phyloP scores from a whole-genome alignment of 73 alveolate genomes.

The Loxodes magnus region DNA sequence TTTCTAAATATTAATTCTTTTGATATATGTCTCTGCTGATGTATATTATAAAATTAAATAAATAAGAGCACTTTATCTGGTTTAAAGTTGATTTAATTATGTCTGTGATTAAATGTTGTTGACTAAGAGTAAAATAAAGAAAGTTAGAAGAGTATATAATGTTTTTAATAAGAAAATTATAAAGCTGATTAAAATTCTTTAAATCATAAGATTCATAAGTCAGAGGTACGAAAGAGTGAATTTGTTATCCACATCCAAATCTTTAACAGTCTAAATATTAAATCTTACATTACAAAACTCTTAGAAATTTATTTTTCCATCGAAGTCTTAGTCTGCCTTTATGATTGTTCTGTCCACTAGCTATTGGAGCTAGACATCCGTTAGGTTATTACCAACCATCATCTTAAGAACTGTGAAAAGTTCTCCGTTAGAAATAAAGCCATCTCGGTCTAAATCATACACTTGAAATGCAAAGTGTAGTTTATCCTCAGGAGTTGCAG shows the following conservation, averaged over 20 bases:
- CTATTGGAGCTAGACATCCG: constrained; percentile 87
- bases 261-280: constrained; percentile 87
- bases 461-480: constrained; percentile 83
- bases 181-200: too few relatives aligned
- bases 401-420: constrained; percentile 83
- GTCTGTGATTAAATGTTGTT: too few relatives aligned
- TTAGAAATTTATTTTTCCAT: constrained; percentile 85
- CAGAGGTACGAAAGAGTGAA: too few relatives aligned
- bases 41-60: too few relatives aligned
- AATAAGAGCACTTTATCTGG: too few relatives aligned
- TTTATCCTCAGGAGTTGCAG: constrained; percentile 80
- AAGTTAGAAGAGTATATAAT: too few relatives aligned
- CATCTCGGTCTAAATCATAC: constrained; percentile 89
- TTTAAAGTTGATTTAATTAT: too few relatives aligned
- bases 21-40: too few relatives aligned
- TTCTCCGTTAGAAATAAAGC: constrained; percentile 93
- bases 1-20: too few relatives aligned
- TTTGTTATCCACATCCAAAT: constrained; percentile 73
- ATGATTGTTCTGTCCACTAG: constrained; percentile 92
- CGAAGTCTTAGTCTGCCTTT: constrained; percentile 95
- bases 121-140: too few relatives aligned
- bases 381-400: constrained; percentile 94
- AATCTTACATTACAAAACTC: constrained; percentile 90
- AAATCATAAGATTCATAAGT: too few relatives aligned
- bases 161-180: too few relatives aligned